Percentiles rank a stretch among this genome's conserved stretches.
phyloP scores from a whole-genome alignment of 1,284 basidiomycete genomes.

The Boletus semigastroideus region DNA sequence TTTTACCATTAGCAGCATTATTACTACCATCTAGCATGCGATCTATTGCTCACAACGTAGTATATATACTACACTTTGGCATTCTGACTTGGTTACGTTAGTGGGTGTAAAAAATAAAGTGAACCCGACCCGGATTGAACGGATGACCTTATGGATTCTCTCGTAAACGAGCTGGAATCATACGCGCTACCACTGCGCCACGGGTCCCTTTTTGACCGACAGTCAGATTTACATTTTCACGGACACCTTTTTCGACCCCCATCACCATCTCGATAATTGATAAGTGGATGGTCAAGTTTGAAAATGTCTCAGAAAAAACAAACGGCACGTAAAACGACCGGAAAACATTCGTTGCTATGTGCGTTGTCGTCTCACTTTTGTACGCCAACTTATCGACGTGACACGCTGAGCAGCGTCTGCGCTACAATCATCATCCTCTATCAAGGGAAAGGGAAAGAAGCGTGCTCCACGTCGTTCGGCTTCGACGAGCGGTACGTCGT shows the following conservation, averaged over 20 bases:
- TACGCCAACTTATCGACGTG: no score
- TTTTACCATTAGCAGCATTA: not conserved
- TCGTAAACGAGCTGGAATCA: conserved; percentile 29
- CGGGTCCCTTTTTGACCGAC: conserved; percentile 16
- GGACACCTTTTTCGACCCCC: not conserved
- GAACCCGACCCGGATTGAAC: conserved; percentile 59
- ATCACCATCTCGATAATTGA: no score
- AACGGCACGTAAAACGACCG: conserved; percentile 27
- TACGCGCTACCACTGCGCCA: conserved; percentile 37
- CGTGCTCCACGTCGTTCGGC: no score
- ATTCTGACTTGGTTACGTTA: not conserved
- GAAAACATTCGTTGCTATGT: conserved; percentile 12
- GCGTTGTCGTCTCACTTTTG: not conserved
- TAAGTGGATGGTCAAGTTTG: not conserved
- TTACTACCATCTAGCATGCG: conserved; percentile 16
- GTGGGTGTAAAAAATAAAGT: conserved; percentile 20
- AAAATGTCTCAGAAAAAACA: conserved; percentile 16
- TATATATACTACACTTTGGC: conserved; percentile 3
- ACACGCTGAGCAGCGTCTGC: not conserved
- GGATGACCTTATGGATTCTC: conserved; percentile 53
- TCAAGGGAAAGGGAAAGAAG: no score
- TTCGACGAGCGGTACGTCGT: no score
- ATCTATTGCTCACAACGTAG: conserved; percentile 16
- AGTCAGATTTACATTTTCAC: fast-evolving
- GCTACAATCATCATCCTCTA: not conserved